phyloP scores from a whole-genome alignment of 176 grass and related monocot species.

The Luzula sylvatica region DNA sequence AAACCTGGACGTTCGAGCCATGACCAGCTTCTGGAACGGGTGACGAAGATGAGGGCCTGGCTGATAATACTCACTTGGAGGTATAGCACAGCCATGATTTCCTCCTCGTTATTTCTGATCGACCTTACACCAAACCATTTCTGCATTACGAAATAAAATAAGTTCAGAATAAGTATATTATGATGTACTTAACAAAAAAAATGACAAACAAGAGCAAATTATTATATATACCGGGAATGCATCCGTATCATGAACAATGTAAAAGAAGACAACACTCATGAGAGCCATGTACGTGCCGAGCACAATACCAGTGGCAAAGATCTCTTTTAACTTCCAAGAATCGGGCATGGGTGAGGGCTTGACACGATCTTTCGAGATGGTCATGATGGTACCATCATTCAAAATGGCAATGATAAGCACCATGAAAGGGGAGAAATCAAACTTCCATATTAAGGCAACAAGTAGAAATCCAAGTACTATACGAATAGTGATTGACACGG shows the following conservation, averaged over 20 bases:
- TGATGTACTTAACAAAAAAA: neutral
- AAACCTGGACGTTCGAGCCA: slow-evolving; percentile 42
- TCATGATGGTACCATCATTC: slow-evolving; percentile 96
- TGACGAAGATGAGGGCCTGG: slow-evolving; percentile 39
- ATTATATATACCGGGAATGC: slow-evolving; percentile 47
- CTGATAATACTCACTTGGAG: slow-evolving; percentile 43
- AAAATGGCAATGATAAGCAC: slow-evolving; percentile 88
- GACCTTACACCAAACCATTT: slow-evolving; percentile 33
- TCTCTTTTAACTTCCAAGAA: slow-evolving; percentile 63
- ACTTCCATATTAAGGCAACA: slow-evolving; percentile 66
- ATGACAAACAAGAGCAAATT: neutral
- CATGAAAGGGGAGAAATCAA: slow-evolving; percentile 86
- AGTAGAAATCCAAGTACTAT: slow-evolving; percentile 77
- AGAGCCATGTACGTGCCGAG: slow-evolving; percentile 80
- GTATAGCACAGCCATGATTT: slow-evolving; percentile 29
- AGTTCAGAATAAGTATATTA: neutral
- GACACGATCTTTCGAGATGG: slow-evolving; percentile 85
- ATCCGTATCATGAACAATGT: slow-evolving; percentile 28
- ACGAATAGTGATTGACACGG: slow-evolving; percentile 80
- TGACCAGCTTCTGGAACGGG: slow-evolving; percentile 41
- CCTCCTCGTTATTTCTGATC: slow-evolving; percentile 38
- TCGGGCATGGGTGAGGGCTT: slow-evolving; percentile 59
- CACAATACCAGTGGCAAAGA: slow-evolving; percentile 75
- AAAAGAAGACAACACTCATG: slow-evolving; percentile 73
- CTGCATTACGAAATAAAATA: slow-evolving; percentile 20